A percentile compares a stretch with the other conserved stretches of the same genome.
phyloP scores from a whole-genome alignment of 176 grass and related monocot species.

The Otatea glauca region DNA sequence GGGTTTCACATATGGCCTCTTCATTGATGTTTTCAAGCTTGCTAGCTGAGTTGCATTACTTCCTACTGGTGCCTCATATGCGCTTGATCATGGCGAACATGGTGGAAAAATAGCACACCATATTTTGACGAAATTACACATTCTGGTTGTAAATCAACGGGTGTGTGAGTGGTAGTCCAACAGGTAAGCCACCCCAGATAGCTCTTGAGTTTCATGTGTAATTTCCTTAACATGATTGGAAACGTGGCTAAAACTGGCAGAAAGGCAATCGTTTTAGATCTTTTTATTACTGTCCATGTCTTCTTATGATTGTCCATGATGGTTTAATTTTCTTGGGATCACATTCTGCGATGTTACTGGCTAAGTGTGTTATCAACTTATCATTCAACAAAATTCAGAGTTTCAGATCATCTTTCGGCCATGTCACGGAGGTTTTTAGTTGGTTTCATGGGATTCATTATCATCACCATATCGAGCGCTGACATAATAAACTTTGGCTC shows the following conservation, averaged over 20 bases:
- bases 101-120: conserved; percentile 24
- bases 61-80: conserved; percentile 41
- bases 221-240: neutral
- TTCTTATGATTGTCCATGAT: neutral
- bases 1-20: conserved; percentile 97
- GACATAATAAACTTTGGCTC: neutral
- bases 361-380: neutral
- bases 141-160: neutral
- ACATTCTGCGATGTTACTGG: neutral
- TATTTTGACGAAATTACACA: too few species aligned
- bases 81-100: conserved; percentile 42
- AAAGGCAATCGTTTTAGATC: neutral
- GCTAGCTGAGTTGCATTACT: conserved; percentile 72
- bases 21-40: conserved; percentile 98
- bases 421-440: neutral
- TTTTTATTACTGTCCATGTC: neutral
- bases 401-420: neutral
- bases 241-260: neutral
- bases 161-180: neutral
- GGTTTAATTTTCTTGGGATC: neutral
- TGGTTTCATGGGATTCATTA: neutral
- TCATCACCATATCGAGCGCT: neutral
- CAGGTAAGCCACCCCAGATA: neutral
- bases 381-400: too few species aligned
- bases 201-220: neutral